These are phyloP conservation scores for Papiliotrema nemorosa DNA, from an alignment of 1,284 basidiomycete genomes.

Conservation along the genomic window DNA sequence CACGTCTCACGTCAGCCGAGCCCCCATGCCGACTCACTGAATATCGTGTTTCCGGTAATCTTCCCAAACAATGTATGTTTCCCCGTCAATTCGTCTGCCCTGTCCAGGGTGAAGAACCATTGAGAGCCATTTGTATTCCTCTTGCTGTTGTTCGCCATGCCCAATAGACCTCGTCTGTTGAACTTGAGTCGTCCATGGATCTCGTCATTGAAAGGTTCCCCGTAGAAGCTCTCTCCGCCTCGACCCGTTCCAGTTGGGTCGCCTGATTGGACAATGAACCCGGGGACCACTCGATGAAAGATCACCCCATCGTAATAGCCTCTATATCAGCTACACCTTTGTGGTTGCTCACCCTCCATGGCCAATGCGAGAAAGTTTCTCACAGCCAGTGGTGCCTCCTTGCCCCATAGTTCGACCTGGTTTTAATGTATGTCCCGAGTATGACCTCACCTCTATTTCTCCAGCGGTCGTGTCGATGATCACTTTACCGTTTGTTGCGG, in stretches of 20 bases:
- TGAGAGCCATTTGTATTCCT: conserved; percentile 83
- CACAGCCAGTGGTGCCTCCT: conserved; percentile 90
- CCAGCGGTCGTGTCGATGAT: conserved; percentile 86
- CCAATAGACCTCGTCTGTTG: conserved; percentile 73
- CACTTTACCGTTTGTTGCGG: conserved; percentile 73
- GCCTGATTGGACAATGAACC: conserved; percentile 92
- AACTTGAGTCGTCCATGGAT: conserved; percentile 77
- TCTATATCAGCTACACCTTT: conserved; percentile 35
- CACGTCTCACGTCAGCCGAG: conserved; percentile 59
- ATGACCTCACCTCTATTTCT: conserved; percentile 64
- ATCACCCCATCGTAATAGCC: conserved; percentile 94
- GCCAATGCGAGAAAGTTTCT: conserved; percentile 86
- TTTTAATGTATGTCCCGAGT: conserved; percentile 1
- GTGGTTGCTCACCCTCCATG: conserved; percentile 70
- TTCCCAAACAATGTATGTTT: conserved; percentile 82
- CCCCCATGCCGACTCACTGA: conserved; percentile 59
- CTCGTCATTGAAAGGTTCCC: conserved; percentile 89
- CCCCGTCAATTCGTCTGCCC: conserved; percentile 80
- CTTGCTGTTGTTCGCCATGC: conserved; percentile 85
- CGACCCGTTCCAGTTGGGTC: conserved; percentile 86
- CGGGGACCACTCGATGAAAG: conserved; percentile 78
- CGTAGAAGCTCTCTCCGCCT: conserved; percentile 88
- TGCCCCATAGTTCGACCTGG: conserved; percentile 86
- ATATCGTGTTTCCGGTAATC: conserved; percentile 65
- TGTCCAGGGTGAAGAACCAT: conserved; percentile 86